Evolutionary conservation across 2,329 filamentous ascomycete genomes (phyloP).

Genomic region (Ophiocordyceps unilateralis): DNA sequence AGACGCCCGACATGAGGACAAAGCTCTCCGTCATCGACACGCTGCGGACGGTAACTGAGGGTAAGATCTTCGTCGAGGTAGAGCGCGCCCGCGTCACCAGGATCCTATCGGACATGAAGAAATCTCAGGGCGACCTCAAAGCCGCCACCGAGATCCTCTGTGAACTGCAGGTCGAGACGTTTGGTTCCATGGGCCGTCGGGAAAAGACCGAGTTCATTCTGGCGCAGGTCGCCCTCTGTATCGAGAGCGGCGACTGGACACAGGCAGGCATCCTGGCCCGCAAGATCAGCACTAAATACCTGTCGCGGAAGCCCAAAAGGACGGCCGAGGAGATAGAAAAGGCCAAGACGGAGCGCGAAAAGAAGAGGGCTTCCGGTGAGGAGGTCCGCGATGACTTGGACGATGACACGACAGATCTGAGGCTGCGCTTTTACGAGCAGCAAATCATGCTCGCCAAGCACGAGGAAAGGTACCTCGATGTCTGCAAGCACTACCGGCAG

Average conservation of each 20-base stretch:
- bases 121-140: slow-evolving; percentile 79
- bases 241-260: slow-evolving; percentile 89
- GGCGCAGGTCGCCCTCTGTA: slow-evolving; percentile 85
- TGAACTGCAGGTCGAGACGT: slow-evolving; percentile 96
- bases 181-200: slow-evolving; percentile 90
- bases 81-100: slow-evolving; percentile 90
- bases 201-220: slow-evolving; percentile 99
- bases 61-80: slow-evolving; percentile 99
- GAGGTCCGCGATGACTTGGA: slow-evolving; percentile 56
- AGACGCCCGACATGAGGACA: slow-evolving; percentile 66
- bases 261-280: slow-evolving; percentile 85
- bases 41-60: slow-evolving; percentile 87
- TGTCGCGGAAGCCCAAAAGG: slow-evolving; percentile 82
- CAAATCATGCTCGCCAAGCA: slow-evolving; percentile 93
- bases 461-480: slow-evolving; percentile 91
- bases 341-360: slow-evolving; percentile 74
- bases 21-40: slow-evolving; percentile 94
- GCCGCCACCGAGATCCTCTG: slow-evolving; percentile 85
- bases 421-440: slow-evolving; percentile 92
- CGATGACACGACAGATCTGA: slow-evolving; percentile 90
- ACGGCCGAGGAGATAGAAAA: slow-evolving; percentile 77
- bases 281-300: slow-evolving; percentile 93
- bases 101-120: slow-evolving; percentile 95
- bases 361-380: slow-evolving; percentile 63
- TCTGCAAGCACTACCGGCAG: slow-evolving; percentile 95